phyloP scores from a whole-genome alignment of 73 alveolate species.

The Blepharisma japonicum region DNA sequence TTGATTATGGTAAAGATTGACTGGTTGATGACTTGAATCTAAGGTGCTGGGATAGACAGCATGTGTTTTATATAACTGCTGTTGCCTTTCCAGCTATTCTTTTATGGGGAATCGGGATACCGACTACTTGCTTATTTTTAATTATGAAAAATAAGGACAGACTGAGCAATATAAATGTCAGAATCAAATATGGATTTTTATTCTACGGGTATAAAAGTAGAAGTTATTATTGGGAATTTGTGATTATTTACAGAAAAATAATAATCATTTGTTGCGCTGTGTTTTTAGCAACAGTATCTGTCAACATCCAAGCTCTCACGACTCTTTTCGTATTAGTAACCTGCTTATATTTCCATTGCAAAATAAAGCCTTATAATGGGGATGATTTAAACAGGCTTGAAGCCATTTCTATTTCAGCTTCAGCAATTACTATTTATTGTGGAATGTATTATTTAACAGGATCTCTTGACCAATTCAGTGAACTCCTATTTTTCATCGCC shows the following conservation, averaged over 20 bases:
- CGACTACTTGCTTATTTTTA: background rate
- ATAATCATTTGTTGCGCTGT: slow-evolving; percentile 45
- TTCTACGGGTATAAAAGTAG: slow-evolving; percentile 61
- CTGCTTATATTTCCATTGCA: background rate
- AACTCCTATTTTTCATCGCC: background rate
- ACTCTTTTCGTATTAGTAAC: background rate
- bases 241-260: slow-evolving; percentile 54
- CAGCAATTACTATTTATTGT: slow-evolving; percentile 55
- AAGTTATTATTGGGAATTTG: slow-evolving; percentile 57
- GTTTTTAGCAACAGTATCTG: slow-evolving; percentile 13
- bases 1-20: slow-evolving; percentile 43
- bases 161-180: background rate
- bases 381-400: background rate
- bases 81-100: slow-evolving; percentile 54
- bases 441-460: slow-evolving; percentile 40
- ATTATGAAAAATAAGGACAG: background rate
- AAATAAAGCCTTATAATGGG: slow-evolving; percentile 5
- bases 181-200: slow-evolving; percentile 57
- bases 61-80: background rate
- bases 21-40: slow-evolving; percentile 43
- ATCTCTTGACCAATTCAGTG: background rate
- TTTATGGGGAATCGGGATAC: slow-evolving; percentile 30
- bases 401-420: background rate
- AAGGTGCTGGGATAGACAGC: slow-evolving; percentile 40
- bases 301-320: background rate